These are phyloP conservation scores for Croton setiger DNA, from an alignment of 441 rosid genomes.

Conservation along the genomic window DNA sequence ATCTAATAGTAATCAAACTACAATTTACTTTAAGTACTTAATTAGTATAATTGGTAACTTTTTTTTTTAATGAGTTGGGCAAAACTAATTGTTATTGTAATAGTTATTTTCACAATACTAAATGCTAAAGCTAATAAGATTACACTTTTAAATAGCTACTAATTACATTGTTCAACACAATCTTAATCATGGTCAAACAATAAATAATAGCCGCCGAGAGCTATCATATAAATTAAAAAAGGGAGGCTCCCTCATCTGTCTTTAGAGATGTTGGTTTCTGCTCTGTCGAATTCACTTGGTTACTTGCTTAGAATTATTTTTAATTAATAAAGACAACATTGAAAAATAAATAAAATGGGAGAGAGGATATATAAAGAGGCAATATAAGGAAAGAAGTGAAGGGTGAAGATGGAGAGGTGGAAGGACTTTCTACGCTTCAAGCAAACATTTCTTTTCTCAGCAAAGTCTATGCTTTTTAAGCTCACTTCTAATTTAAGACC, in stretches of 20 bases:
- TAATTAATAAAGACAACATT: constrained; percentile 18
- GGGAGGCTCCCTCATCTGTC: constrained; percentile 27
- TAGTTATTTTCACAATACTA: too few relatives aligned
- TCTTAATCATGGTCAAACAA: too few relatives aligned
- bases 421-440: constrained; percentile 34
- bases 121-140: too few relatives aligned
- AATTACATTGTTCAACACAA: too few relatives aligned
- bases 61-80: too few relatives aligned
- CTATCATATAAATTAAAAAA: background rate
- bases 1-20: too few relatives aligned
- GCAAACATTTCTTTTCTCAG: constrained; percentile 28
- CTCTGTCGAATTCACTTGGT: constrained; percentile 31
- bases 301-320: constrained; percentile 21
- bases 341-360: constrained; percentile 21
- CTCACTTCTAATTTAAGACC: constrained; percentile 30
- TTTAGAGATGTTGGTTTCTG: constrained; percentile 24
- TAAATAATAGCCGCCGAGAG: background rate
- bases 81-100: too few relatives aligned
- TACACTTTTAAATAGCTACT: too few relatives aligned
- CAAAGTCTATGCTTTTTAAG: constrained; percentile 37
- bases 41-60: too few relatives aligned
- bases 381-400: constrained; percentile 4
- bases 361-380: background rate
- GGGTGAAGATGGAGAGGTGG: constrained; percentile 41
- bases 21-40: too few relatives aligned